These are phyloP conservation scores for Phytophthora macrochlamydospora DNA, from an alignment of 352 stramenopile species.

Conservation along the genomic window DNA sequence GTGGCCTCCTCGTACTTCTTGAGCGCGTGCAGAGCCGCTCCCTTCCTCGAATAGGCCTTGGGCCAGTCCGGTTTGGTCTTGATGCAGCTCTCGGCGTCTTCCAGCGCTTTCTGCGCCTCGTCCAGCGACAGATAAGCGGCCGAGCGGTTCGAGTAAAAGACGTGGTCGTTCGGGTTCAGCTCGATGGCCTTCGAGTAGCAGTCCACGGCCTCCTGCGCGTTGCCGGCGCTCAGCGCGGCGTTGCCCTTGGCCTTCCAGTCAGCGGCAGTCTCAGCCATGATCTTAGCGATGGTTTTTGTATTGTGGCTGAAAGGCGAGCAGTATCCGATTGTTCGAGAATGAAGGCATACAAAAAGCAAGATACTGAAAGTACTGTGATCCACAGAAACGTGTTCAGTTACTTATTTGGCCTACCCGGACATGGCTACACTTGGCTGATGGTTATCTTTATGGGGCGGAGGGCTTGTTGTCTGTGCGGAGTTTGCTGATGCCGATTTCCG, in stretches of 20 bases:
- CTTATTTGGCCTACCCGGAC: too few species aligned
- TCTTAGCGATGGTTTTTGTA: constrained; percentile 13
- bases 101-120: constrained; percentile 92
- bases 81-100: constrained; percentile 97
- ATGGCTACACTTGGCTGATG: neutral
- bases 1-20: constrained; percentile 86
- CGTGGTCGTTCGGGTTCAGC: constrained; percentile 94
- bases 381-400: neutral
- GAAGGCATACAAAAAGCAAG: neutral
- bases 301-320: constrained; percentile 13
- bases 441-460: neutral
- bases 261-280: constrained; percentile 46
- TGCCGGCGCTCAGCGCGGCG: constrained; percentile 91
- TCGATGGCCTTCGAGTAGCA: constrained; percentile 98
- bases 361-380: neutral
- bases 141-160: constrained; percentile 99
- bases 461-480: neutral
- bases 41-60: constrained; percentile 98
- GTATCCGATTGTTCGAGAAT: constrained; percentile 8
- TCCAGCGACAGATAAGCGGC: constrained; percentile 97
- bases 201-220: constrained; percentile 95
- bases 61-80: constrained; percentile 94
- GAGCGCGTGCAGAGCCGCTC: constrained; percentile 96
- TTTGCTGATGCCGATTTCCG: constrained; percentile 56
- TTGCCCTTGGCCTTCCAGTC: constrained; percentile 97